Evolutionary conservation across 2,329 filamentous ascomycete species (phyloP), one percentile per base, ranked within the genome.

Genomic region (Colletotrichum tanaceti): DNA sequence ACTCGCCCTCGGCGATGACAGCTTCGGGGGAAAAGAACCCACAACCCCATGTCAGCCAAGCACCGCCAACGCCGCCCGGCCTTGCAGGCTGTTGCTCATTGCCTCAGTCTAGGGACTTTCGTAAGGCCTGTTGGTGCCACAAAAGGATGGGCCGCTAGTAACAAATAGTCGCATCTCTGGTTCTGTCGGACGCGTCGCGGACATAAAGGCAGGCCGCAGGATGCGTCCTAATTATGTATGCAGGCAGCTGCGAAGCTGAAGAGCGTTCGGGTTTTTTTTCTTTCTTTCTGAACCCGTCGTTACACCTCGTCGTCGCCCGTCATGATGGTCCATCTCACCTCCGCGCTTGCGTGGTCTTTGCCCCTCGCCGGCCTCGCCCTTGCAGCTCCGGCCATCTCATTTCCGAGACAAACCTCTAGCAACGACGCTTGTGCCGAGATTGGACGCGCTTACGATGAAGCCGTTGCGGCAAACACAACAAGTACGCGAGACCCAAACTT

Each of bases 341-440:
- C 46, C 32, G 46, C 41, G 28, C 32, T 58, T 18, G 46, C 28
- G 32, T 44, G 53, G 32, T 16, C 41, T 20, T 13, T 68, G 14
- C 46, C 41, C 5, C 24, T 68, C 6, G 32, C 46, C 13, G 32
- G 32, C 13, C 35, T 58, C 18, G 39, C 39, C 14, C 53, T 49
- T 32, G 60, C 65, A 52, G 65, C 46, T 10, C 59, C 64, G 35
- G 53, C 59, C 3, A 18, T 18, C 3, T 35, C 39, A 18, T 11
- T 64, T 9, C 54, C 53, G 28, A 58, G 53, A 20, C 65, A 58
- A 24, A 4, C 50, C 4, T 20, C 46, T 0, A 6, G 47, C 16
- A 16, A 10, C 46, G 32, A 54, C 5, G 65, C 65, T 11, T 68
- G 65, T 28, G 65, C 60, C 4, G 60, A 68, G 22, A 47, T 68